Evolutionary conservation across 495 filamentous ascomycete genomes (phyloP), one percentile per base, ranked within the genome.

Genomic region (Talaromyces proteolyticus): DNA sequence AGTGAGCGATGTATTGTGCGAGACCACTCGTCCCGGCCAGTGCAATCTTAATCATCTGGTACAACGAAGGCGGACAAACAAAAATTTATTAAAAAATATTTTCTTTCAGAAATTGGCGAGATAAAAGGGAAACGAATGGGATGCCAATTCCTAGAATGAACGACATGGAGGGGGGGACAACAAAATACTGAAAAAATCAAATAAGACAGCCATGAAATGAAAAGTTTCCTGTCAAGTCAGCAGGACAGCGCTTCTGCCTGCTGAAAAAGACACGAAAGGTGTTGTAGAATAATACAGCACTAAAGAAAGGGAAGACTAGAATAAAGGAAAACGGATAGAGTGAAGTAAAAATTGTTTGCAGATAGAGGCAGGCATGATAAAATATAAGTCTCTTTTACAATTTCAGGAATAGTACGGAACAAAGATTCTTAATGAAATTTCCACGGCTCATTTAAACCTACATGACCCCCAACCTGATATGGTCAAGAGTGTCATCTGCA

Each of bases 21-120:
- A 90, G 69, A 50, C 82, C 84, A 56, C 83, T 81, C 43, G 79
- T 84, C 21, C 86, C 86, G 45, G 84, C 86, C 52, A 90, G 80
- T 49, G 83, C 86, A 60, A 90, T 79, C 65, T 81, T 77, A 79
- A 88, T 87, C 71, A 76, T 81, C 50, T 29, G 51, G 44, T 29
- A 4, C n/a, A 34, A 34, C 11, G 44, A 55, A 26, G 34, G 51
- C 43, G 38, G 38, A 1, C 12, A 41, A 7, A 41, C 21, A 20
- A 23, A 26, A 34, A 4, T 24, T 45, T 45, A 12, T 26, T 16
- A 49, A 39, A 10, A n/a, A 49, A 23, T 24, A 21, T 41, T 34
- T 34, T 34, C 14, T 10, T 10, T 10, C 14, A 34, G 14, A 34
- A 34, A 34, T 10, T 10, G 29, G 14, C 4, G 8, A 4, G 29